Base-by-base conservation (phyloP, 2,329 filamentous ascomycete genomes). In the Fusarium vanettenii region DNA sequence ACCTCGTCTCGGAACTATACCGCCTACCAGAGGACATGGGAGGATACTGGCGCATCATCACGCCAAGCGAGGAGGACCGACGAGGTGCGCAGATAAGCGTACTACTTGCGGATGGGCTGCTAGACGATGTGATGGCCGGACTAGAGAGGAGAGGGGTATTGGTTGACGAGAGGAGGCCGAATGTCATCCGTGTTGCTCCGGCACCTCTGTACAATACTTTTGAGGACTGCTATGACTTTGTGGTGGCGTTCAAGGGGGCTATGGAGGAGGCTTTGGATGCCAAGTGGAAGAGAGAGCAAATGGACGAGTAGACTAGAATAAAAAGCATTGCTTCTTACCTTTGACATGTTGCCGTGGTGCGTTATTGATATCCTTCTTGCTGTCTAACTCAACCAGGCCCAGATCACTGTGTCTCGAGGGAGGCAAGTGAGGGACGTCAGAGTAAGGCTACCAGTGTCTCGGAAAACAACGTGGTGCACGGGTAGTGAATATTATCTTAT, bases 131-230 rank as follows among this genome's bases (percentile, higher is more conserved):
- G 7, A 88, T 92, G 79, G 84, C 86, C 64, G 86, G 86, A 66
- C 82, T 97, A 39, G 89, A 93, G 75, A 86, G 88, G 25, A 86
- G 88, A 6, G 92, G 92, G 1, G 90, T 96, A 3, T 88, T 97
- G 1, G 89, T 94, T n/a, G 94, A 97, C 79, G 92, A 95, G 84
- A 87, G 94, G 71, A 92, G 92, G 81, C 94, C 94, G 2, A 90
- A 95, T 81, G 94, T 97, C 14, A 91, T 97, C 56, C 86, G 94
- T 10, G 90, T 96, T 6, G 94, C 94, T 6, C 94, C 94, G 5
- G 92, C 92, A 48, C 94, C 94, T 9, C 80, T 97, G 80, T 97
- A 97, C 82, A 97, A 96, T 80, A 91, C 88, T 0, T 96, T 93
- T 80, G 84, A 84, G 48, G 94, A 97, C 61, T 82, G 81, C 62